phyloP scores from a whole-genome alignment of 352 stramenopile species.

The Pythium volutum region DNA sequence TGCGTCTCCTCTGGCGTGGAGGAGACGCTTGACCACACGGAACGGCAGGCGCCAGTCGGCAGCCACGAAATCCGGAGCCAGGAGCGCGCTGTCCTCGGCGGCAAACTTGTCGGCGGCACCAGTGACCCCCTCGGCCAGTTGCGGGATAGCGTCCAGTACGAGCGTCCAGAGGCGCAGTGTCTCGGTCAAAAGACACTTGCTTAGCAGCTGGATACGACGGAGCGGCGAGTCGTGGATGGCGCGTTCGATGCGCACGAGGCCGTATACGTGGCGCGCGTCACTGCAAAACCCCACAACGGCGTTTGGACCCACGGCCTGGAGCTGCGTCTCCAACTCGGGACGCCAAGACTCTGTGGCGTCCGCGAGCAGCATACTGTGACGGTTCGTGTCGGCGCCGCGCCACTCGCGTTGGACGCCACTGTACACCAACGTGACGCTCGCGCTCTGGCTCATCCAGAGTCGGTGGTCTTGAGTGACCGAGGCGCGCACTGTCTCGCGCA shows the following conservation, averaged over 20 bases:
- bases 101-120: not conserved
- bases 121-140: not conserved
- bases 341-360: constrained; percentile 8
- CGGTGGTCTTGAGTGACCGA: constrained; percentile 12
- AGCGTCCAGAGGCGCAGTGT: not conserved
- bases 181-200: constrained; percentile 5
- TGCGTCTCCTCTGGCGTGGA: not conserved
- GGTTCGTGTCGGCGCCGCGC: constrained; percentile 24
- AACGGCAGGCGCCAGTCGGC: constrained; percentile 8
- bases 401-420: constrained; percentile 15
- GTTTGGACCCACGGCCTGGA: not conserved
- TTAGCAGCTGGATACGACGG: constrained; percentile 1
- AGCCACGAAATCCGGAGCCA: not conserved
- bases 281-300: constrained; percentile 7
- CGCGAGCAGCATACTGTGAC: constrained; percentile 24
- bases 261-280: not conserved
- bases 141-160: not conserved
- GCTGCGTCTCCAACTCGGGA: not conserved
- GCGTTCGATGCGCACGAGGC: not conserved
- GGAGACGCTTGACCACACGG: constrained; percentile 3
- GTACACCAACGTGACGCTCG: constrained; percentile 33
- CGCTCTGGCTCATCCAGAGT: constrained; percentile 15
- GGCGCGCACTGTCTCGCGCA: constrained; percentile 27
- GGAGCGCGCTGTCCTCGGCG: not conserved
- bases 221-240: not conserved